Evolutionary conservation across 352 stramenopile genomes (phyloP), one percentile per base, ranked within the genome.

Genomic region (Peronospora belbahrii): DNA sequence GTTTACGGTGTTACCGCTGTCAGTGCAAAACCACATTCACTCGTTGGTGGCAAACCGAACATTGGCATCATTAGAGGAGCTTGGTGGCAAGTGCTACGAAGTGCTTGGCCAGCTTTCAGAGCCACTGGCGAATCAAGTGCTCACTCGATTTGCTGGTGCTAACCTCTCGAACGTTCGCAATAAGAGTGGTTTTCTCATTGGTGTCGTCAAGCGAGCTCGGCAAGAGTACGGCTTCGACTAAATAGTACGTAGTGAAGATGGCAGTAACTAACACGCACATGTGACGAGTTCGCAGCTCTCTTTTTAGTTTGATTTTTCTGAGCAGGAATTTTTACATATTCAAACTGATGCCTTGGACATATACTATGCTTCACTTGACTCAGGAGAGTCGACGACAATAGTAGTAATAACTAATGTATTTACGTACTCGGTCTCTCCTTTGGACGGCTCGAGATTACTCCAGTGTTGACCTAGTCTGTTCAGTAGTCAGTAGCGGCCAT

Each of bases 41-140:
- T 64, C 65, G 41, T 70, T 91, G 48, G 74, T 75, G 15, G 66
- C 62, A 6, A 74, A 66, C 28, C 68, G 56, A 9, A 74, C 72
- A 13, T 45, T 91, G 40, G 34, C 65, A 6, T 84, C 74, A 13
- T 50, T 91, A 28, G 73, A 88, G 45, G 76, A 91, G 46, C 68
- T 88, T 31, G 73, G 74, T 17, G 70, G 80, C 30, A 88, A 91
- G 41, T 88, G 76, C 51, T 91, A 91, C 52, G 76, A 91, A 38
- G 67, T 87, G 37, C 67, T 91, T n/a, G 69, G 55, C 0, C 70
- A 88, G 42, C 62, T 88, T 6, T 85, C 79, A 1, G 79, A 91
- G 53, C 63, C 60, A 0, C 56, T 91, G 22, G 76, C 76, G 4
- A 85, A 86, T 48, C 76, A 91, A 48, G 77, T 88, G 30, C 58